Evolutionary conservation across 1,284 basidiomycete species (phyloP).

Genomic region (Trametes pubescens): DNA sequence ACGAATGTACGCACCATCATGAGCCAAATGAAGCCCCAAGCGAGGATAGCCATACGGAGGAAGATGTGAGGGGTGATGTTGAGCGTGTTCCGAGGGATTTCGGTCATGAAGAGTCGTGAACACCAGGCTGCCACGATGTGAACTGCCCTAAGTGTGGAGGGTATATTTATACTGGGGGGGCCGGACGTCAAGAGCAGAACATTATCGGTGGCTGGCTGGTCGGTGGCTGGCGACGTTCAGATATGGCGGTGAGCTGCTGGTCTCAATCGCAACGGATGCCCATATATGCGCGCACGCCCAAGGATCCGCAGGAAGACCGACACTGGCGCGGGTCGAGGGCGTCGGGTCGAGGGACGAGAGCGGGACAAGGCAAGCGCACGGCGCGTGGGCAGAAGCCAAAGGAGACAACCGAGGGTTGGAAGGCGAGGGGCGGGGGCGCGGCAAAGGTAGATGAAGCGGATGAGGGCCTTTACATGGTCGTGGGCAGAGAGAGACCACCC

Average conservation of each 20-base stretch:
- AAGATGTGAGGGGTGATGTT: conserved; percentile 4
- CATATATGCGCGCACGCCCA: background rate
- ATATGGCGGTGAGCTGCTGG: background rate
- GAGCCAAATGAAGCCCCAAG: conserved; percentile 20
- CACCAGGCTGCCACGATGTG: background rate
- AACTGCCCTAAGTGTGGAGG: conserved; percentile 1
- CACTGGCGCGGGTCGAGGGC: background rate
- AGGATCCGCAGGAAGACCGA: background rate
- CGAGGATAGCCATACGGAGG: conserved; percentile 15
- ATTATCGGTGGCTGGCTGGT: conserved; percentile 5
- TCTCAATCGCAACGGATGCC: conserved; percentile 8
- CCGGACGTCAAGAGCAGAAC: conserved; percentile 6
- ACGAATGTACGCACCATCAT: background rate
- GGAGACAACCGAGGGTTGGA: background rate
- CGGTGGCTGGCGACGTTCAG: conserved; percentile 4
- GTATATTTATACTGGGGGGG: conserved; percentile 8
- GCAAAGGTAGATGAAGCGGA: background rate
- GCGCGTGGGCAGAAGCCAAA: background rate
- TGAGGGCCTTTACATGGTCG: conserved; percentile 17
- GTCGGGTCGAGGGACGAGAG: background rate
- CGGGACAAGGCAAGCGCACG: background rate
- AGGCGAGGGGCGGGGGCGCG: background rate
- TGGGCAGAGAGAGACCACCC: background rate
- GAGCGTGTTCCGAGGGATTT: background rate
- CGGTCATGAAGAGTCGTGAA: conserved; percentile 22